Evolutionary conservation across 176 grass and related monocot species (phyloP), one percentile per base, ranked within the genome.

Genomic region (Themeda triandra): DNA sequence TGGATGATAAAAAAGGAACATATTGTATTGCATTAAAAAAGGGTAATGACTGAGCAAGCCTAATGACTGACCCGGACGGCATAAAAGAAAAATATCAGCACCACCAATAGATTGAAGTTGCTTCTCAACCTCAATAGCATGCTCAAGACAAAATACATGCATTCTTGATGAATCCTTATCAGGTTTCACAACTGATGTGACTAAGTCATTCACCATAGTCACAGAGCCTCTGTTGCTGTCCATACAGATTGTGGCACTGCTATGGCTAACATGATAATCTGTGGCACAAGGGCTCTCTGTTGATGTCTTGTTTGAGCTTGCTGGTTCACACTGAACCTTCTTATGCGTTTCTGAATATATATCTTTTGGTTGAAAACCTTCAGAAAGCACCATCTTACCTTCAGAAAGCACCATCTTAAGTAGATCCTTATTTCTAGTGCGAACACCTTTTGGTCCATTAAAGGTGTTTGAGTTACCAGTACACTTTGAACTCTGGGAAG

Each of bases 91-190:
- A 82, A 96, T 78, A 89, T 92, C 67, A 14, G 89, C 78, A 71
- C 97, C 97, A 64, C 97, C 97, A 27, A 96, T 76, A 63, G 86
- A 58, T 53, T 78, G 82, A 86, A 99, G 89, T 82, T 87, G 97
- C 92, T 85, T 94, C 81, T 92, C 86, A 81, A 96, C 91, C 78
- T 94, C 93, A 27, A 90, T 84, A 74, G 97, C 97, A 84, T 99
- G 97, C 59, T 99, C 79, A 77, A 99, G 97, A 86, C 97, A 99
- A 74, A 99, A 99, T 66, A 91, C 90, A 92, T 99, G 97, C 93
- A 99, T 89, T 83, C 93, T 90, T 51, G 93, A 94, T 75, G 91
- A 96, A 96, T 99, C 93, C 78, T 92, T 99, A 68, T 96, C 93
- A 84, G 84, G 87, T 62, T 89, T 75, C 83, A 92, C 58, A 12